A percentile compares a stretch with the other conserved stretches of the same genome.
Evolutionary conservation across 2,329 filamentous ascomycete genomes (phyloP).

Genomic region (Moelleriella libera): DNA sequence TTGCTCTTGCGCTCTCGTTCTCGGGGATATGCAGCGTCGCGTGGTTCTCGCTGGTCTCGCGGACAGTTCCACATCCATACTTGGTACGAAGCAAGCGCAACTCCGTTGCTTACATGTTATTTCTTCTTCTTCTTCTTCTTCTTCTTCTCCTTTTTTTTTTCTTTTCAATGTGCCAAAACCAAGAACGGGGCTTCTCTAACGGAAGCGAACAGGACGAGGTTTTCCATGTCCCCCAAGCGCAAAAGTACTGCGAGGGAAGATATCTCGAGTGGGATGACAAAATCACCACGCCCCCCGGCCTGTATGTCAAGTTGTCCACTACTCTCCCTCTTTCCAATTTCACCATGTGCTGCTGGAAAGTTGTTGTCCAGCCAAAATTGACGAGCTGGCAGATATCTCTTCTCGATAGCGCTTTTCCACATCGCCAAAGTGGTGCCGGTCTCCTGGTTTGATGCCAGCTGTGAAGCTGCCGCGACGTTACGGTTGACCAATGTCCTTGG

Average conservation of each 20-base stretch:
- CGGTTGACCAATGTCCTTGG: constrained; percentile 33
- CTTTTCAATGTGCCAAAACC: too few relatives aligned
- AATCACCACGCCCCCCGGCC: constrained; percentile 86
- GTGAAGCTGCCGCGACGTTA: constrained; percentile 16
- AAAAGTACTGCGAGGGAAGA: constrained; percentile 65
- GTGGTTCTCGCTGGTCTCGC: constrained; percentile 12
- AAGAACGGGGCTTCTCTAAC: too few relatives aligned
- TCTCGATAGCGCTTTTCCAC: constrained; percentile 21
- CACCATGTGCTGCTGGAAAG: too few relatives aligned
- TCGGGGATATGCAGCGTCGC: constrained; percentile 9
- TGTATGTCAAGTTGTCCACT: constrained; percentile 28
- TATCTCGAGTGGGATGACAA: constrained; percentile 86
- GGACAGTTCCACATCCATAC: constrained; percentile 36
- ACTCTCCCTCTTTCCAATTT: too few relatives aligned
- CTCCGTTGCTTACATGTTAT: too few relatives aligned
- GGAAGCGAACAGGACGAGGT: constrained; percentile 52
- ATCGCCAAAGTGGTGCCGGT: constrained; percentile 5
- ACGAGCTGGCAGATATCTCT: constrained; percentile 24
- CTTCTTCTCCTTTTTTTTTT: too few relatives aligned
- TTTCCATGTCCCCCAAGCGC: constrained; percentile 84
- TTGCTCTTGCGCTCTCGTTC: not conserved
- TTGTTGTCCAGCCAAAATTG: too few relatives aligned
- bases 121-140: too few relatives aligned
- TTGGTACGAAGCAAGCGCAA: constrained; percentile 22
- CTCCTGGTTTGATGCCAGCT: constrained; percentile 11